Conservation (phyloP, 495 filamentous ascomycete species). For the Aspergillus ostianus region DNA sequence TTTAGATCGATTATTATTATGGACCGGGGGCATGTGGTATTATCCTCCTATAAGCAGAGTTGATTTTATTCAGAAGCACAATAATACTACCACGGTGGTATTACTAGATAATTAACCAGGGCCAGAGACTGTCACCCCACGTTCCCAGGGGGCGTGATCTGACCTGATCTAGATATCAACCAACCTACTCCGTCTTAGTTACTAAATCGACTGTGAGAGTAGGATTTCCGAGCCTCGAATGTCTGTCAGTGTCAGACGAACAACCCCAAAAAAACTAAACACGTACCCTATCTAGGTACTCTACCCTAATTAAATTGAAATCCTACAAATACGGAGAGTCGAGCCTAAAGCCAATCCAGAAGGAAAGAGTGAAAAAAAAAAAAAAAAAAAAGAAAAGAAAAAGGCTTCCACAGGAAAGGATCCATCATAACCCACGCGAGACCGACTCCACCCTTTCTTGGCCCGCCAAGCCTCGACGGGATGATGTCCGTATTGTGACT, state of each 20-base stretch:
- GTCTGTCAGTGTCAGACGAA: too few relatives aligned
- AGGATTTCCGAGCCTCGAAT: too few relatives aligned
- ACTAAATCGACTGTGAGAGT: too few relatives aligned
- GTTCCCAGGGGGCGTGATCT: background rate
- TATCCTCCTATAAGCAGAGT: too few relatives aligned
- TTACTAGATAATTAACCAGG: background rate
- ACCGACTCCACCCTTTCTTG: constrained; percentile 5
- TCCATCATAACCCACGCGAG: constrained; percentile 1
- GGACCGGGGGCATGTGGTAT: too few relatives aligned
- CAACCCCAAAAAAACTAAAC: too few relatives aligned
- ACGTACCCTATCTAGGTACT: background rate
- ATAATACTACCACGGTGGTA: background rate
- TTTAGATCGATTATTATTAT: too few relatives aligned
- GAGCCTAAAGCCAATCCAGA: background rate
- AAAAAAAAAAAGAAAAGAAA: constrained; percentile 6
- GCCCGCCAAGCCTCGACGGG: background rate
- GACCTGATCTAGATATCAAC: too few relatives aligned
- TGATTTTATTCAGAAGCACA: too few relatives aligned
- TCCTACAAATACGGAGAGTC: background rate
- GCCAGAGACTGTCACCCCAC: background rate
- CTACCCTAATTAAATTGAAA: background rate
- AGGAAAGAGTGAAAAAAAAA: background rate
- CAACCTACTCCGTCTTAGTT: too few relatives aligned
- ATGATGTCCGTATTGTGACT: background rate
- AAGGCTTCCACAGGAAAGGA: constrained; percentile 3